A percentile compares a stretch with the other conserved stretches of the same genome.
These are phyloP conservation scores for Phytophthora meadii DNA, from an alignment of 352 stramenopile genomes.

Conservation along the genomic window DNA sequence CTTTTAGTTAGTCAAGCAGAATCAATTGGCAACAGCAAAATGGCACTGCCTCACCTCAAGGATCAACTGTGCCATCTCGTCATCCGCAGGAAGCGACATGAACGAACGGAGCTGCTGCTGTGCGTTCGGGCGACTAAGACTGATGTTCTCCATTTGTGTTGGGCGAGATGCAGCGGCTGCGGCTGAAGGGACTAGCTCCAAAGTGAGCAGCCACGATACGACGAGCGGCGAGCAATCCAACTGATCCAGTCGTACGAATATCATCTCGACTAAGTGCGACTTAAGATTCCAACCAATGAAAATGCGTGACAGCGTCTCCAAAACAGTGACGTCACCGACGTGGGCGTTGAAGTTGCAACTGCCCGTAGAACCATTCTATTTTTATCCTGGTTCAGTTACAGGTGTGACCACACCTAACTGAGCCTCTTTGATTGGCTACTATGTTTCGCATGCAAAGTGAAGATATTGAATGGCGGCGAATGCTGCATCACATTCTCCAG, in stretches of 20 bases:
- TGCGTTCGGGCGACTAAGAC: conserved; percentile 37
- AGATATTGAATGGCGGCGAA: too few relatives aligned
- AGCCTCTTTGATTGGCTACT: too few relatives aligned
- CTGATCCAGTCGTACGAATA: neutral
- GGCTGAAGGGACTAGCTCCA: conserved; percentile 10
- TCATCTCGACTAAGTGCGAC: conserved; percentile 1
- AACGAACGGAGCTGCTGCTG: conserved; percentile 81
- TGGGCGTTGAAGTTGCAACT: conserved; percentile 19
- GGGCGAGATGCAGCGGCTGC: conserved; percentile 1
- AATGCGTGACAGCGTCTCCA: too few relatives aligned
- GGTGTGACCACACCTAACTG: too few relatives aligned
- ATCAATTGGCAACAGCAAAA: neutral
- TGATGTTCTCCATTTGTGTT: conserved; percentile 44
- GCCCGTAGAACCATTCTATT: too few relatives aligned
- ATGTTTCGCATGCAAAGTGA: too few relatives aligned
- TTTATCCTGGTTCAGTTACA: too few relatives aligned
- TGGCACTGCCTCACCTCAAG: conserved; percentile 55
- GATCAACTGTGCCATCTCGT: conserved; percentile 81
- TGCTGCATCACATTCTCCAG: too few relatives aligned
- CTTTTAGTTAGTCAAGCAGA: conserved; percentile 5
- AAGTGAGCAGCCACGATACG: conserved; percentile 28
- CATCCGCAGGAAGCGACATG: conserved; percentile 67
- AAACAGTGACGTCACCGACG: conserved; percentile 11
- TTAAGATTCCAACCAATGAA: neutral
- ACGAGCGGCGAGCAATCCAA: conserved; percentile 30